Evolutionary conservation across 495 filamentous ascomycete genomes (phyloP).

Genomic region (Penicillium canariense): DNA sequence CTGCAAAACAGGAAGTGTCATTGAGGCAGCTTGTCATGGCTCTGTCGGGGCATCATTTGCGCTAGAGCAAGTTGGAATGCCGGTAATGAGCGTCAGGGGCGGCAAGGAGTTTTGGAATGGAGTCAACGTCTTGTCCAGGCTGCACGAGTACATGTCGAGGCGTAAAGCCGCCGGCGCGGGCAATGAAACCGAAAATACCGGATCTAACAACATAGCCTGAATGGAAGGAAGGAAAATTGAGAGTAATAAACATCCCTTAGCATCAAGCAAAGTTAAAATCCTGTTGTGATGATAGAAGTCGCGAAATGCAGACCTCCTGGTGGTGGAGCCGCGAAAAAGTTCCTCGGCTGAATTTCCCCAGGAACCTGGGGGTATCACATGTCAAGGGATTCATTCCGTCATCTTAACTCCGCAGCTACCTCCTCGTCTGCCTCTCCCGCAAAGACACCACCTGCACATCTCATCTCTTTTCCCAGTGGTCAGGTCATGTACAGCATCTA

Average conservation of each 20-base stretch:
- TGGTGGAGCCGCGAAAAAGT: not conserved
- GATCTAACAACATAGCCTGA: not conserved
- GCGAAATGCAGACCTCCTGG: not conserved
- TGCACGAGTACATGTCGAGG: constrained; percentile 15
- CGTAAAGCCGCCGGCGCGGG: not conserved
- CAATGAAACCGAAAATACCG: not conserved
- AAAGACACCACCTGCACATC: not conserved
- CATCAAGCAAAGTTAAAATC: not conserved
- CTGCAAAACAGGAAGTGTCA: constrained; percentile 14
- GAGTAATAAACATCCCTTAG: not conserved
- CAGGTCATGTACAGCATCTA: constrained; percentile 33
- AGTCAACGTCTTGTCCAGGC: constrained; percentile 8
- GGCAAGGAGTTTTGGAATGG: constrained; percentile 29
- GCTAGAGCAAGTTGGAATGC: constrained; percentile 38
- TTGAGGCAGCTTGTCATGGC: constrained; percentile 30
- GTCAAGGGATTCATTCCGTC: constrained; percentile 19
- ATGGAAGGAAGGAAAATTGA: not conserved
- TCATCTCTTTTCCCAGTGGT: not conserved
- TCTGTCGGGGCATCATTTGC: constrained; percentile 36
- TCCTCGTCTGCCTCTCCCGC: constrained; percentile 4
- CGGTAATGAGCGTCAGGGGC: constrained; percentile 8
- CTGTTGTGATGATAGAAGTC: not conserved
- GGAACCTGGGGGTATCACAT: constrained; percentile 33
- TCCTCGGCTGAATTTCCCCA: constrained; percentile 32
- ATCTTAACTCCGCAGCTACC: constrained; percentile 10